Evolutionary conservation across 345 rosid genomes (phyloP).

Genomic region (Abelmoschus esculentus): DNA sequence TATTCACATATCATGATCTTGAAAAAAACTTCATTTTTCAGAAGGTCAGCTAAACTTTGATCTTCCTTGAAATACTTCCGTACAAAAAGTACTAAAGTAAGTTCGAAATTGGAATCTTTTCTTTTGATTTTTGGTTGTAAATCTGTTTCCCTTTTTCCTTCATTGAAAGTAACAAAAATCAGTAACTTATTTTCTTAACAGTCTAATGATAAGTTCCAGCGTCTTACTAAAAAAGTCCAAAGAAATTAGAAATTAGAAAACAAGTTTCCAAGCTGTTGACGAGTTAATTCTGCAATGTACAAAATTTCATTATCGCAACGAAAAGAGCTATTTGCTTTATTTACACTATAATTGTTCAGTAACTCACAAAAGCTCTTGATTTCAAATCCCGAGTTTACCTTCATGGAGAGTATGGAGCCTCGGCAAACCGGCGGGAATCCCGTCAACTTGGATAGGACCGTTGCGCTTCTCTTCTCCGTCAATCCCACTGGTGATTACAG

Average conservation of each 20-base stretch:
- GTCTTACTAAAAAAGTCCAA: neutral
- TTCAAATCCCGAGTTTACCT: slow-evolving; percentile 44
- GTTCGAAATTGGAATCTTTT: neutral
- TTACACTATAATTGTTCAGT: neutral
- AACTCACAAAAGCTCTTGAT: neutral
- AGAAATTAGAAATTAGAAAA: neutral
- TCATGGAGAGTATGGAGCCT: slow-evolving; percentile 70
- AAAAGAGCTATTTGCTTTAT: neutral
- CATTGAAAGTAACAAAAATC: neutral
- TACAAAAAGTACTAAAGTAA: neutral
- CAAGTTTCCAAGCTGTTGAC: neutral
- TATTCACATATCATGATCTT: neutral
- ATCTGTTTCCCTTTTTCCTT: neutral
- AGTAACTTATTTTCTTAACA: neutral
- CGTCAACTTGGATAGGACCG: slow-evolving; percentile 58
- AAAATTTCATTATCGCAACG: neutral
- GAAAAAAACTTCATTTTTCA: too few species aligned
- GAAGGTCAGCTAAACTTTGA: neutral
- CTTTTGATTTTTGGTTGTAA: neutral
- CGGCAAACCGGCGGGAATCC: slow-evolving; percentile 77
- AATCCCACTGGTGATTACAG: slow-evolving; percentile 39
- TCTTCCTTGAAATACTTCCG: neutral
- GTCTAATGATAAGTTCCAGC: neutral
- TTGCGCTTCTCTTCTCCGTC: slow-evolving; percentile 57
- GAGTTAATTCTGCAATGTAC: neutral